These are phyloP conservation scores for Mycena latifolia DNA, from an alignment of 768 basidiomycete species.

Conservation along the genomic window DNA sequence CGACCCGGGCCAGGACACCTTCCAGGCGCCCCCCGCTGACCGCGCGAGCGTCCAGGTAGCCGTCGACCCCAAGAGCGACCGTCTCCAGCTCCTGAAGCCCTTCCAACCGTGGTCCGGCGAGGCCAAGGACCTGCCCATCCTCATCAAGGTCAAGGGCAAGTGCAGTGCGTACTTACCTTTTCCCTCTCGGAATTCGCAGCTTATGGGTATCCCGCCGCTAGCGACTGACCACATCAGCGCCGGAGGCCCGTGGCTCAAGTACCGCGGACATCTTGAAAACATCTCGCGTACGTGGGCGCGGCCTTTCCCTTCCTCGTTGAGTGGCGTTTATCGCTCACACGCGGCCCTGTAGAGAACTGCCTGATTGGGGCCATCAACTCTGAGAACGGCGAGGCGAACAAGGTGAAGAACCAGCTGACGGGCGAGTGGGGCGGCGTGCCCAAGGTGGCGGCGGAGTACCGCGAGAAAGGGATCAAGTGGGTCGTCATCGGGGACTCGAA, in stretches of 20 bases:
- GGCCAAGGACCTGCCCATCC: slow-evolving; percentile 88
- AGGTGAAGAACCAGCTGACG: slow-evolving; percentile 90
- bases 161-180: slow-evolving; percentile 79
- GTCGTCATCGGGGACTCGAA: slow-evolving; percentile 96
- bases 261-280: slow-evolving; percentile 98
- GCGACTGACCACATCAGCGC: slow-evolving; percentile 96
- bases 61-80: slow-evolving; percentile 82
- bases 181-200: background rate
- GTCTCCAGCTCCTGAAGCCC: slow-evolving; percentile 82
- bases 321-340: slow-evolving; percentile 1
- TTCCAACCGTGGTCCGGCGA: slow-evolving; percentile 96
- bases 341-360: slow-evolving; percentile 80
- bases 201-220: slow-evolving; percentile 38
- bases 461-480: slow-evolving; percentile 93
- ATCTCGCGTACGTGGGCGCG: slow-evolving; percentile 80
- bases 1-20: slow-evolving; percentile 97
- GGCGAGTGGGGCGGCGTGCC: slow-evolving; percentile 91
- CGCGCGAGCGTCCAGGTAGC: slow-evolving; percentile 88
- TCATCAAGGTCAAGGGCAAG: slow-evolving; percentile 99
- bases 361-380: slow-evolving; percentile 97
- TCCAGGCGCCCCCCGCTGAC: slow-evolving; percentile 93
- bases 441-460: slow-evolving; percentile 88
- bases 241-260: slow-evolving; percentile 99
- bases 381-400: slow-evolving; percentile 97
- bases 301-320: background rate